Evolutionary conservation across 1,284 basidiomycete species (phyloP), one percentile per base, ranked within the genome.

Genomic region (Caloboletus firmus): DNA sequence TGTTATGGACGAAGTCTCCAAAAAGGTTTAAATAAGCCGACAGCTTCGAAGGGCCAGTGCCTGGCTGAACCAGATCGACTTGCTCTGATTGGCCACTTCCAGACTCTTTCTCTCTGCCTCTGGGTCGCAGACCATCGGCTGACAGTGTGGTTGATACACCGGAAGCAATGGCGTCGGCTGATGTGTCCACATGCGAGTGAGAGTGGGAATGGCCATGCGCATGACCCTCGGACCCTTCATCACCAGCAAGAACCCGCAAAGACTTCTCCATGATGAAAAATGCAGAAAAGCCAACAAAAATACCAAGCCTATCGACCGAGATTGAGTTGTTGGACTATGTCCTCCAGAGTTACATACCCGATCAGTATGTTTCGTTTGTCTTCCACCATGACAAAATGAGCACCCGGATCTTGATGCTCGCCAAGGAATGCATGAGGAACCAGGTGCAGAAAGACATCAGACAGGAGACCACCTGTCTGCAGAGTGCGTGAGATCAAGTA

Each of bases 181-280:
- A 54, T 43, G 70, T 68, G 24, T 60, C 56, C 46, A 67, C 65
- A 30, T 76, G 78, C 37, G 78, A 78, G 46, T 62, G 65, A 41
- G 74, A 69, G 59, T 77, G 76, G 1, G 81, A 78, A 64, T 89
- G 85, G 3, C 79, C 79, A 66, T 91, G 87, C 9, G 77, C 76
- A 64, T 82, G 78, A 5, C 72, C 74, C 24, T 71, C 62, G 39
- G 67, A 73, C 34, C 82, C 83, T 36, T 81, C 83, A 46, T 81
- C 81, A 48, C 79, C 79, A 30, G 85, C 82, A 20, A 95, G 77
- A 15, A 93, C 91, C 28, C 92, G 83, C 61, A 94, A 80, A 2
- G 89, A 85, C 74, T 95, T 95, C 70, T 95, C 92, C 81, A 94
- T 91, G 60, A 93, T 79, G 73, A 94, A 95, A 74, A 95, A 95